Percentiles rank a stretch among this genome's conserved stretches.
phyloP scores from a whole-genome alignment of 306 rosid species.

The Prunus dulcis region DNA sequence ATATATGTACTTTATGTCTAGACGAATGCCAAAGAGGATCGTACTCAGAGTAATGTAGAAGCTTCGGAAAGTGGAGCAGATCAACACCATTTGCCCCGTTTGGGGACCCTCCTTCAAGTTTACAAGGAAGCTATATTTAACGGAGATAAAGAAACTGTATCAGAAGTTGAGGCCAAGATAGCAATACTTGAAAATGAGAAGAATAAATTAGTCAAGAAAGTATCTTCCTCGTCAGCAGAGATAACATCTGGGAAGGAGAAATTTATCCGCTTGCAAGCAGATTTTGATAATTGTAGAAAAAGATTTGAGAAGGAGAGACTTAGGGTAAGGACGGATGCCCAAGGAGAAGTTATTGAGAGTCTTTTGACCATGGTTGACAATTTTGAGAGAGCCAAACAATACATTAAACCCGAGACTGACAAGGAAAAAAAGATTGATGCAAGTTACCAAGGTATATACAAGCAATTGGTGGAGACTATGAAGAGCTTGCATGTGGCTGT shows the following conservation, averaged over 20 bases:
- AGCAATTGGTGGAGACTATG: constrained; percentile 85
- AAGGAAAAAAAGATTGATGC: constrained; percentile 74
- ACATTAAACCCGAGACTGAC: constrained; percentile 60
- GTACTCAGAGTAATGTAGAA: constrained; percentile 25
- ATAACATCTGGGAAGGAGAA: constrained; percentile 66
- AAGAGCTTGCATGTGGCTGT: constrained; percentile 67
- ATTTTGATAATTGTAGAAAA: constrained; percentile 91
- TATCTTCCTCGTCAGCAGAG: constrained; percentile 49
- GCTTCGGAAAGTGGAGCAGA: constrained; percentile 28
- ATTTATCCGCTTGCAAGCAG: constrained; percentile 73
- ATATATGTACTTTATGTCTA: neutral
- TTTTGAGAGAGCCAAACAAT: constrained; percentile 77
- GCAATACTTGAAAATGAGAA: constrained; percentile 34
- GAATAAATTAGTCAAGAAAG: constrained; percentile 46
- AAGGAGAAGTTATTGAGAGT: constrained; percentile 60
- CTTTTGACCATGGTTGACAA: constrained; percentile 83
- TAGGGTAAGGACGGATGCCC: constrained; percentile 51
- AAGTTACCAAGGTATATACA: constrained; percentile 93
- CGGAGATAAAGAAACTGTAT: constrained; percentile 42
- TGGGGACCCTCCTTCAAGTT: constrained; percentile 47
- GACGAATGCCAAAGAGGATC: constrained; percentile 46
- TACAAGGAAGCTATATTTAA: constrained; percentile 68
- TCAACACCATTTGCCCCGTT: constrained; percentile 25
- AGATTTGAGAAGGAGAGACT: constrained; percentile 63
- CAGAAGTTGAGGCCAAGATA: constrained; percentile 51